A percentile compares a stretch with the other conserved stretches of the same genome.
Conservation (phyloP, 2,329 filamentous ascomycete species). For the Fusarium nematophilum region DNA sequence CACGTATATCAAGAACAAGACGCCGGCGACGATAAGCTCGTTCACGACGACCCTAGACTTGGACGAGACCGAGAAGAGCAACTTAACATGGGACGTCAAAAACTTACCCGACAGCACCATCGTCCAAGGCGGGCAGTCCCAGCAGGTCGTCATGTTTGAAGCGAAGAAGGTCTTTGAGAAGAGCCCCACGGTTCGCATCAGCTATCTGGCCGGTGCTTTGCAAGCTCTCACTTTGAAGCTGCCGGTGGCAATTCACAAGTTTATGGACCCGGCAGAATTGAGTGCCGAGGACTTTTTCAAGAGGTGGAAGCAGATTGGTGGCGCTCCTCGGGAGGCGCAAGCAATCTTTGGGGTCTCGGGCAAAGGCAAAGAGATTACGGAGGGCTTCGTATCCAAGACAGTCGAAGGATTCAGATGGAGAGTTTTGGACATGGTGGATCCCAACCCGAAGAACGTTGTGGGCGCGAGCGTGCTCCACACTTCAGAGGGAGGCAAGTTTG, state of each 20-base stretch:
- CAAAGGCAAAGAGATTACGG: slow-evolving; percentile 72
- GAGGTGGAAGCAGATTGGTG: slow-evolving; percentile 98
- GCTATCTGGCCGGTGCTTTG: slow-evolving; percentile 91
- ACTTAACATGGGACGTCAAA: slow-evolving; percentile 87
- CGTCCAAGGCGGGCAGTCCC: slow-evolving; percentile 78
- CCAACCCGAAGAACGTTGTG: slow-evolving; percentile 93
- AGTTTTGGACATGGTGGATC: slow-evolving; percentile 85
- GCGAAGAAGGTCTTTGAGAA: slow-evolving; percentile 83
- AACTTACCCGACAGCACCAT: slow-evolving; percentile 87
- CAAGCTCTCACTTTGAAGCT: slow-evolving; percentile 93
- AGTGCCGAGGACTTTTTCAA: slow-evolving; percentile 97
- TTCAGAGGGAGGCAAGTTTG: slow-evolving; percentile 87
- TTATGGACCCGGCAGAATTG: slow-evolving; percentile 93
- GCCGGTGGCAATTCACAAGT: slow-evolving; percentile 90
- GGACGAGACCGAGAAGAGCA: slow-evolving; percentile 71
- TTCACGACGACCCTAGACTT: slow-evolving; percentile 96
- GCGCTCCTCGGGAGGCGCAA: slow-evolving; percentile 86
- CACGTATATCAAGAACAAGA: slow-evolving; percentile 96
- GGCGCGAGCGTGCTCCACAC: slow-evolving; percentile 89
- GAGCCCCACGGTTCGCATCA: slow-evolving; percentile 91
- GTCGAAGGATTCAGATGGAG: slow-evolving; percentile 93
- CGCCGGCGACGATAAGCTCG: slow-evolving; percentile 83
- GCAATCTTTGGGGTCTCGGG: slow-evolving; percentile 78
- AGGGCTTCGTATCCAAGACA: slow-evolving; percentile 75
- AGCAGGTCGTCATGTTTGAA: slow-evolving; percentile 96